These are phyloP conservation scores for Amaranthus hypochondriacus DNA, from an alignment of 148 eudicot genomes.

Conservation along the genomic window DNA sequence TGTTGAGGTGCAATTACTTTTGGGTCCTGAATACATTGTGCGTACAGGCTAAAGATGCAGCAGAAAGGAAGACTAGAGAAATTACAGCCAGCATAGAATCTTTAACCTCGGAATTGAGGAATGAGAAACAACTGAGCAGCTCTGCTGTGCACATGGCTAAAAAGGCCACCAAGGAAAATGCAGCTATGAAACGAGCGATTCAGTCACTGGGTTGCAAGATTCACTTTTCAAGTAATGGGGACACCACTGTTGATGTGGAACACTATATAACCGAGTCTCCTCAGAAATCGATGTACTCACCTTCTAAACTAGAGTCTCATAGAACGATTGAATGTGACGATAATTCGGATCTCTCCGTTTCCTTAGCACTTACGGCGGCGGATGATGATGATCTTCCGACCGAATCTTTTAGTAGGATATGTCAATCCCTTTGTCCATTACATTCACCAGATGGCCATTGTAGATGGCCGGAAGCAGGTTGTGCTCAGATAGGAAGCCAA, in stretches of 20 bases:
- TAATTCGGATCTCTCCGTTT: constrained; percentile 62
- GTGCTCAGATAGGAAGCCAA: constrained; percentile 87
- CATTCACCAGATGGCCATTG: constrained; percentile 72
- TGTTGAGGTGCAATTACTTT: no score
- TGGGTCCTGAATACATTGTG: constrained; percentile 18
- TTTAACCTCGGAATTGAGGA: constrained; percentile 52
- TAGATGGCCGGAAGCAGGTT: constrained; percentile 89
- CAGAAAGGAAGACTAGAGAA: constrained; percentile 68
- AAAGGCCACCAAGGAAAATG: constrained; percentile 65
- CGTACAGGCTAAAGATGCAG: constrained; percentile 71
- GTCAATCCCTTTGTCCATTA: constrained; percentile 85
- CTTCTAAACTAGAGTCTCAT: constrained; percentile 39
- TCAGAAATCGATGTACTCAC: constrained; percentile 34
- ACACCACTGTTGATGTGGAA: constrained; percentile 63
- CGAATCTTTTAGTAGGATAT: constrained; percentile 48
- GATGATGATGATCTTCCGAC: constrained; percentile 45
- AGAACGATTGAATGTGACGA: constrained; percentile 35
- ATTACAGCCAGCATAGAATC: constrained; percentile 48
- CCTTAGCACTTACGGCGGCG: constrained; percentile 45
- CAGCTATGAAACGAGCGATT: constrained; percentile 78
- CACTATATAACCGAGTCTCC: constrained; percentile 41
- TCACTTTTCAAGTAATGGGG: constrained; percentile 67
- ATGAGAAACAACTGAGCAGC: constrained; percentile 61
- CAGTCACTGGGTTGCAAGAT: constrained; percentile 88
- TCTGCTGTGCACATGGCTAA: constrained; percentile 63